Evolutionary conservation across 768 basidiomycete species (phyloP).

Genomic region (Trametes coccinea): DNA sequence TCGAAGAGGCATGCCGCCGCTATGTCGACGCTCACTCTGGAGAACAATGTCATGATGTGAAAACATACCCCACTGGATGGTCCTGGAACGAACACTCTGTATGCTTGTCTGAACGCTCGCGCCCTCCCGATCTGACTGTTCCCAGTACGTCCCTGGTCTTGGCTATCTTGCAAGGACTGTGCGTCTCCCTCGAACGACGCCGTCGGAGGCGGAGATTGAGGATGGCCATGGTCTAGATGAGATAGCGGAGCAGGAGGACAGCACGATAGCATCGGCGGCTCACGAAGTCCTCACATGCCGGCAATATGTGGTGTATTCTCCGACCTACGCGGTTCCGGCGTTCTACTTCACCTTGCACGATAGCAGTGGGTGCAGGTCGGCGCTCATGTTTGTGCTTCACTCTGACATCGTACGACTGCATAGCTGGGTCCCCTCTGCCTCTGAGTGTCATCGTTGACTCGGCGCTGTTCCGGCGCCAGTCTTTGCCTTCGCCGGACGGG

Average conservation of each 20-base stretch:
- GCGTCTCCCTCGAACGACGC: slow-evolving; percentile 11
- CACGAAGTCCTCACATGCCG: slow-evolving; percentile 42
- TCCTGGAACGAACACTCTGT: slow-evolving; percentile 61
- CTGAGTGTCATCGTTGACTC: slow-evolving; percentile 57
- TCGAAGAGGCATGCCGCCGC: slow-evolving; percentile 58
- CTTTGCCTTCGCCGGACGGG: slow-evolving; percentile 43
- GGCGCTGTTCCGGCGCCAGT: slow-evolving; percentile 55
- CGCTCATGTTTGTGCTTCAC: not conserved
- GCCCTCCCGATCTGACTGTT: slow-evolving; percentile 6
- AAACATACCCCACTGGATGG: slow-evolving; percentile 45
- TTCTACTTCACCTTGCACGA: slow-evolving; percentile 79
- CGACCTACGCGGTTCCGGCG: slow-evolving; percentile 78
- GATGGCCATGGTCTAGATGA: slow-evolving; percentile 11
- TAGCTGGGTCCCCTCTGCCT: slow-evolving; percentile 66
- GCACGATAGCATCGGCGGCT: slow-evolving; percentile 36
- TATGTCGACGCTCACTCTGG: slow-evolving; percentile 40
- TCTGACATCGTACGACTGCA: not conserved
- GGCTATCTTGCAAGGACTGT: slow-evolving; percentile 35
- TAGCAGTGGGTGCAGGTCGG: slow-evolving; percentile 53
- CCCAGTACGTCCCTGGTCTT: slow-evolving; percentile 29
- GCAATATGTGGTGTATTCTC: slow-evolving; percentile 75
- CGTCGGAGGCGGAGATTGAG: slow-evolving; percentile 10
- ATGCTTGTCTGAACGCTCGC: slow-evolving; percentile 33
- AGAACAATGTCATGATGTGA: not conserved
- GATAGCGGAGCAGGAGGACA: slow-evolving; percentile 30